These are phyloP conservation scores for Podila verticillata DNA, from an alignment of 192 early-diverging fungal genomes.

Conservation along the genomic window DNA sequence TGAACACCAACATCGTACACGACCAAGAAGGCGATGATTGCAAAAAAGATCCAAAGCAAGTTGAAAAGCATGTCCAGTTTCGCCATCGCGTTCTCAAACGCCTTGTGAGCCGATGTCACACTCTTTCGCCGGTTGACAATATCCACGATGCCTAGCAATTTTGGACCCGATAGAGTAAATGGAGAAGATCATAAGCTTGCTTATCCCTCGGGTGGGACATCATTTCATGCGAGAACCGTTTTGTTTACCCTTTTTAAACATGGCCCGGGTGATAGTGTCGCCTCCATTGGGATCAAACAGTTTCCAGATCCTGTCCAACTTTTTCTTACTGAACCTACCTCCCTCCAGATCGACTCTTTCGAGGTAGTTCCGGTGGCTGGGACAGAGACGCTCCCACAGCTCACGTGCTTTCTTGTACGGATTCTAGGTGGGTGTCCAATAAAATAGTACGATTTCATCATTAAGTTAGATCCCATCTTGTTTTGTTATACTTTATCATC, in stretches of 20 bases:
- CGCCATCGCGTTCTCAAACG: constrained; percentile 47
- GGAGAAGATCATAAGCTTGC: not conserved
- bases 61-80: constrained; percentile 42
- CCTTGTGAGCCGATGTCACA: constrained; percentile 42
- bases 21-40: constrained; percentile 31
- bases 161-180: not conserved
- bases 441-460: no score
- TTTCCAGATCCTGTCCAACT: constrained; percentile 38
- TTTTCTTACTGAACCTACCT: constrained; percentile 32
- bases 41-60: constrained; percentile 19
- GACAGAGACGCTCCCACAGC: constrained; percentile 32
- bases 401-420: constrained; percentile 45
- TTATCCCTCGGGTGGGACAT: not conserved
- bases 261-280: constrained; percentile 23
- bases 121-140: constrained; percentile 42
- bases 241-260: constrained; percentile 33
- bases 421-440: constrained; percentile 5
- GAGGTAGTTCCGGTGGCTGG: constrained; percentile 27
- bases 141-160: constrained; percentile 31
- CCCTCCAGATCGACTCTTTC: constrained; percentile 27
- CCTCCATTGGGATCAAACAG: constrained; percentile 27
- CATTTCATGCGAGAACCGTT: not conserved
- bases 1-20: constrained; percentile 37
- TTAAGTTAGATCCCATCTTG: no score
- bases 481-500: no score